Percentiles rank a stretch among this genome's conserved stretches.
Evolutionary conservation across 768 basidiomycete species (phyloP).

Genomic region (Leccinum imitatum): DNA sequence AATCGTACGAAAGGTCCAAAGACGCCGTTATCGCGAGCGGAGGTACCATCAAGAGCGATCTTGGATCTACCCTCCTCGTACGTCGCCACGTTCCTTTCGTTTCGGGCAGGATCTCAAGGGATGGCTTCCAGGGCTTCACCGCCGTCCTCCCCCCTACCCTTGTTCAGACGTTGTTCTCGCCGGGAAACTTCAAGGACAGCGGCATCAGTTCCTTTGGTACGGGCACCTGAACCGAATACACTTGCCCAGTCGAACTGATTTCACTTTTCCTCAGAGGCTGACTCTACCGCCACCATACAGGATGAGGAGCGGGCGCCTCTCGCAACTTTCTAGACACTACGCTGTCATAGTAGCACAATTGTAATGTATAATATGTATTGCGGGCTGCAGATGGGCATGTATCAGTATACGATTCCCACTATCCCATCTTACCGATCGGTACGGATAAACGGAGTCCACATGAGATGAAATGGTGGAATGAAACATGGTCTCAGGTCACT

Average conservation of each 20-base stretch:
- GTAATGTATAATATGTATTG: neutral
- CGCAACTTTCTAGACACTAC: neutral
- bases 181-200: neutral
- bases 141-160: constrained; percentile 10
- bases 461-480: neutral
- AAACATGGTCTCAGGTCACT: constrained; percentile 49
- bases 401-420: neutral
- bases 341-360: neutral
- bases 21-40: neutral
- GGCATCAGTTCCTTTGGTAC: constrained; percentile 21
- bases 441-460: neutral
- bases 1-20: constrained; percentile 18
- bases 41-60: constrained; percentile 17
- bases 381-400: neutral
- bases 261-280: constrained; percentile 14
- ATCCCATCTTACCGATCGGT: neutral
- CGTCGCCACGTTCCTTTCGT: neutral
- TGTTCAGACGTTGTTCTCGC: neutral
- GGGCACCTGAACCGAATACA: neutral
- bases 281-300: neutral
- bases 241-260: neutral
- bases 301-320: no score
- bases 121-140: constrained; percentile 16
- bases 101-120: neutral
- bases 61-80: constrained; percentile 1